Percentiles rank a stretch among this genome's conserved stretches.
Conservation (phyloP, 1,139 yeast species). For the Pichia cactophila region DNA sequence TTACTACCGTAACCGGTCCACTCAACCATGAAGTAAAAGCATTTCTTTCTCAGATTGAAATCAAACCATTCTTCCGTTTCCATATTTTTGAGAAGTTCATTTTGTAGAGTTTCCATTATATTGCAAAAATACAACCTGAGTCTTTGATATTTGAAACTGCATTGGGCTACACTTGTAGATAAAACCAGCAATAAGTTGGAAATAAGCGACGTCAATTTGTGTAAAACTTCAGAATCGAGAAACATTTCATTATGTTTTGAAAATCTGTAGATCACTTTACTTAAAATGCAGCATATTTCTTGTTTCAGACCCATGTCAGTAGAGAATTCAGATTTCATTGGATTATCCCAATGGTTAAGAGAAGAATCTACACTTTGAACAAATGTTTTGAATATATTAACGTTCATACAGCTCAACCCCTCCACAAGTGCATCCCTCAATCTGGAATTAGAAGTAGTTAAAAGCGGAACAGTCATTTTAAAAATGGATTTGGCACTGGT, state of each 20-base stretch:
- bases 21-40: slow-evolving; percentile 74
- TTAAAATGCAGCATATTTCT: slow-evolving; percentile 71
- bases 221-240: slow-evolving; percentile 63
- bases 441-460: slow-evolving; percentile 62
- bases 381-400: slow-evolving; percentile 78
- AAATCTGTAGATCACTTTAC: slow-evolving; percentile 61
- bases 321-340: slow-evolving; percentile 7
- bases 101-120: slow-evolving; percentile 60
- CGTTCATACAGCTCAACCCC: slow-evolving; percentile 83
- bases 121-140: slow-evolving; percentile 77
- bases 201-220: slow-evolving; percentile 55
- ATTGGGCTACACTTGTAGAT: slow-evolving; percentile 51
- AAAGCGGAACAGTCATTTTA: slow-evolving; percentile 75
- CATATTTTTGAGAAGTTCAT: slow-evolving; percentile 19
- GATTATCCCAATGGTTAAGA: slow-evolving; percentile 50
- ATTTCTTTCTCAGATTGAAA: slow-evolving; percentile 77
- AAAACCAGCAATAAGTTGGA: slow-evolving; percentile 61
- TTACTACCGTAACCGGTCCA: slow-evolving; percentile 92
- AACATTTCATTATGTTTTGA: slow-evolving; percentile 44
- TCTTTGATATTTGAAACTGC: slow-evolving; percentile 64
- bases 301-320: slow-evolving; percentile 39
- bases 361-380: slow-evolving; percentile 69
- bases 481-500: slow-evolving; percentile 90
- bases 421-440: slow-evolving; percentile 80
- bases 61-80: slow-evolving; percentile 56